Evolutionary conservation across 164 flowering plant species (phyloP).

Genomic region (Protea cynaroides): DNA sequence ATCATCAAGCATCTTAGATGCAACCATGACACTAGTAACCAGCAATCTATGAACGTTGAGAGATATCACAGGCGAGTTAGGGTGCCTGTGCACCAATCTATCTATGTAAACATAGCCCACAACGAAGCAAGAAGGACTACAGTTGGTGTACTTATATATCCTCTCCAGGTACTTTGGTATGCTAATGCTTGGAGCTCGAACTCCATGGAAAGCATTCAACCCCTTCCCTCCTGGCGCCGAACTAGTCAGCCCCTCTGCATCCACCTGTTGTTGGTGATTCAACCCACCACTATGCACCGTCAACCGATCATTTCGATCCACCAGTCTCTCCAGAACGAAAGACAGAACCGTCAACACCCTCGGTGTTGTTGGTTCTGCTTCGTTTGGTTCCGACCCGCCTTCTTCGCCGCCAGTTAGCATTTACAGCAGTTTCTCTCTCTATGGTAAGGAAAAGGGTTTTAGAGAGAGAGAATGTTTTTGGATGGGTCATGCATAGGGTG

Average conservation of each 20-base stretch:
- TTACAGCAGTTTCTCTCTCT: slow-evolving; percentile 17
- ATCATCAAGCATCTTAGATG: slow-evolving; percentile 91
- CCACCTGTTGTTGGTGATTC: neutral
- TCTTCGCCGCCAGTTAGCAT: slow-evolving; percentile 31
- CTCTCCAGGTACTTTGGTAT: slow-evolving; percentile 79
- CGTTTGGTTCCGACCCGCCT: slow-evolving; percentile 20
- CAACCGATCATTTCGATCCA: slow-evolving; percentile 65
- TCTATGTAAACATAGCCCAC: slow-evolving; percentile 84
- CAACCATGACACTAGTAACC: slow-evolving; percentile 83
- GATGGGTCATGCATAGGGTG: neutral
- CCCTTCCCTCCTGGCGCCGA: slow-evolving; percentile 24
- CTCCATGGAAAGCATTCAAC: slow-evolving; percentile 68
- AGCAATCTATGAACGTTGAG: slow-evolving; percentile 84
- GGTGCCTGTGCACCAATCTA: slow-evolving; percentile 65
- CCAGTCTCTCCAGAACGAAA: slow-evolving; percentile 56
- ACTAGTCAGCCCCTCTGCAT: neutral
- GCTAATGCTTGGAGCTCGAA: slow-evolving; percentile 74
- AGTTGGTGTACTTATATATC: slow-evolving; percentile 73
- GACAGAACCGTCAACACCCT: slow-evolving; percentile 58
- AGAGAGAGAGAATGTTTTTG: neutral
- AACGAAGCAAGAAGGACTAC: slow-evolving; percentile 92
- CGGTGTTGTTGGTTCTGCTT: slow-evolving; percentile 35
- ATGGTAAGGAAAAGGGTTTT: neutral
- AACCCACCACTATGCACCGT: slow-evolving; percentile 2
- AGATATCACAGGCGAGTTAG: slow-evolving; percentile 64